phyloP scores from a whole-genome alignment of 768 basidiomycete species.

The Mycena latifolia region DNA sequence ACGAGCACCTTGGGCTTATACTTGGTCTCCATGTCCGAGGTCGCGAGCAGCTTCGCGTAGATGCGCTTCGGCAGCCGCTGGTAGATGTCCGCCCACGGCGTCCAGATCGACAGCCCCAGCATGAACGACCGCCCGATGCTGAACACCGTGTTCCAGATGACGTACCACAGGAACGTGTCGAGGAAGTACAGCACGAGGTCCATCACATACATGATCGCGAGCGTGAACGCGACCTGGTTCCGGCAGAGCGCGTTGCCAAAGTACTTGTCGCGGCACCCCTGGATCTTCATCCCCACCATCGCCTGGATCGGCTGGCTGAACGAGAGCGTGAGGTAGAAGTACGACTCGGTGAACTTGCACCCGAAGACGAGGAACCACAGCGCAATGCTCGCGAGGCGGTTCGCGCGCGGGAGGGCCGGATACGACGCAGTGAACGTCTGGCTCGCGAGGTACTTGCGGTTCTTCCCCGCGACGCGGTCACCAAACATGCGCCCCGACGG shows the following conservation, averaged over 20 bases:
- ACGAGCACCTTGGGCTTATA: constrained; percentile 99
- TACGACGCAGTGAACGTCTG: constrained; percentile 99
- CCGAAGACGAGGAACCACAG: constrained; percentile 96
- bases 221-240: constrained; percentile 94
- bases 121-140: constrained; percentile 90
- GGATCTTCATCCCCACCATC: constrained; percentile 97
- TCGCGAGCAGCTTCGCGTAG: constrained; percentile 94
- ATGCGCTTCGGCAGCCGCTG: constrained; percentile 96
- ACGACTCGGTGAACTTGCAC: constrained; percentile 97
- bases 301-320: constrained; percentile 93
- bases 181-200: constrained; percentile 97
- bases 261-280: constrained; percentile 90
- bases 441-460: constrained; percentile 95
- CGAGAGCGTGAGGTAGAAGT: constrained; percentile 97
- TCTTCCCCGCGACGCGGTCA: constrained; percentile 95
- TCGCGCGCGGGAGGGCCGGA: constrained; percentile 79
- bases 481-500: constrained; percentile 99
- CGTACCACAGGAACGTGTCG: constrained; percentile 99
- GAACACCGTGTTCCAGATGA: constrained; percentile 98
- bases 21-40: constrained; percentile 96
- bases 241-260: constrained; percentile 89
- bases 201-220: constrained; percentile 99
- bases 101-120: constrained; percentile 97
- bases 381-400: constrained; percentile 71
- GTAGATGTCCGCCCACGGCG: constrained; percentile 98